Evolutionary conservation across 1,139 yeast genomes (phyloP).

Genomic region (Neolecta irregularis): DNA sequence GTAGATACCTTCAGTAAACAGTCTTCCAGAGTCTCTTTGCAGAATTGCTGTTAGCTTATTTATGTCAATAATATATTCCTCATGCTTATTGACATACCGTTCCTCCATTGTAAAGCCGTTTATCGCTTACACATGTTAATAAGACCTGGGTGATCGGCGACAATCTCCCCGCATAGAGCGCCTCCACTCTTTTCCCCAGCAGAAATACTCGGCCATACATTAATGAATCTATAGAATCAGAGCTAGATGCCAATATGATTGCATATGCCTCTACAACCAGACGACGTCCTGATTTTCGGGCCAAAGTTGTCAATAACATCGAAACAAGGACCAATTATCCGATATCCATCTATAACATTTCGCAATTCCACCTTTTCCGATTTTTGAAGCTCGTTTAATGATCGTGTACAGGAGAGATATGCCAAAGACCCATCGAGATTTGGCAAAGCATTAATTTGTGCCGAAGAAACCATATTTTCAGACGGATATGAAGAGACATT

Average conservation of each 20-base stretch:
- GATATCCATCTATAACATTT: constrained; percentile 7
- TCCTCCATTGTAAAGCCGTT: constrained; percentile 41
- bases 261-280: constrained; percentile 1
- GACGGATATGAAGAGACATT: constrained; percentile 63
- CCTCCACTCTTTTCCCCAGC: constrained; percentile 79
- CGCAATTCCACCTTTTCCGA: constrained; percentile 32
- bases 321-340: too few species aligned
- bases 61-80: constrained; percentile 15
- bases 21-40: constrained; percentile 51
- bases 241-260: constrained; percentile 36
- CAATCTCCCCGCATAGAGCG: constrained; percentile 61
- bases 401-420: constrained; percentile 56
- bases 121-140: constrained; percentile 61
- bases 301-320: too few species aligned
- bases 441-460: constrained; percentile 53
- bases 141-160: constrained; percentile 47
- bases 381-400: constrained; percentile 28
- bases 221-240: constrained; percentile 27
- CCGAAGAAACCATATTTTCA: constrained; percentile 55
- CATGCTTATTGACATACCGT: constrained; percentile 20
- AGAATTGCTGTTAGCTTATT: constrained; percentile 44
- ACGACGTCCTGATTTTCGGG: too few species aligned
- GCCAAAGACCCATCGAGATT: constrained; percentile 70
- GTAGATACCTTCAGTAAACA: constrained; percentile 61
- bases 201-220: constrained; percentile 76